Evolutionary conservation across 2,329 filamentous ascomycete species (phyloP).

Genomic region (Colletotrichum lentis): DNA sequence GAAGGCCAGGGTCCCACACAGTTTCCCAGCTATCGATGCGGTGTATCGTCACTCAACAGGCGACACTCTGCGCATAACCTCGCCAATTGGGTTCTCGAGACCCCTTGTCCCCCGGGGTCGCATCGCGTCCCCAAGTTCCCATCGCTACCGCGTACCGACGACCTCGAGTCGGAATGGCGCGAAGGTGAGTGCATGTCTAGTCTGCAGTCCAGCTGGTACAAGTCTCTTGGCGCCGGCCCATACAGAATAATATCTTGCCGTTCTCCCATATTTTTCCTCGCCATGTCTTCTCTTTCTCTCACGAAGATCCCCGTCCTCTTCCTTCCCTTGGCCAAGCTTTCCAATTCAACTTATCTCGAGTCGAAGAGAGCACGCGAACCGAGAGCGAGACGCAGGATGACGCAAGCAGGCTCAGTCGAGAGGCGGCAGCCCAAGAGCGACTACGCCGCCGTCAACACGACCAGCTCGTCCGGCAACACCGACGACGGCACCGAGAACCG

Average conservation of each 20-base stretch:
- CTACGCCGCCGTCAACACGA: conserved; percentile 29
- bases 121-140: background rate
- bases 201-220: conserved; percentile 11
- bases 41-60: background rate
- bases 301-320: background rate
- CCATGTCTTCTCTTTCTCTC: background rate
- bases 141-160: conserved; percentile 23
- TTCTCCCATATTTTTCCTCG: background rate
- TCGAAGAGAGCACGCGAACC: background rate
- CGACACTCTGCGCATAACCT: background rate
- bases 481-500: conserved; percentile 1
- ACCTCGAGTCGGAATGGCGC: conserved; percentile 29
- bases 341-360: too few relatives aligned
- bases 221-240: conserved; percentile 19
- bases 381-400: background rate
- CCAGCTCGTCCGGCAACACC: conserved; percentile 27
- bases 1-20: background rate
- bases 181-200: conserved; percentile 26
- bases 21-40: background rate
- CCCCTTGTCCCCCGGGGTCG: conserved; percentile 29
- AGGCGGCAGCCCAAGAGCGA: conserved; percentile 21
- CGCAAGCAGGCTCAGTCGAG: background rate
- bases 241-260: background rate
- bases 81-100: conserved; percentile 15
- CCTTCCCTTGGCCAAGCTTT: background rate